Percentiles rank a stretch among this genome's conserved stretches.
Conservation (phyloP, 2,329 filamentous ascomycete genomes). For the Coniella vitis region DNA sequence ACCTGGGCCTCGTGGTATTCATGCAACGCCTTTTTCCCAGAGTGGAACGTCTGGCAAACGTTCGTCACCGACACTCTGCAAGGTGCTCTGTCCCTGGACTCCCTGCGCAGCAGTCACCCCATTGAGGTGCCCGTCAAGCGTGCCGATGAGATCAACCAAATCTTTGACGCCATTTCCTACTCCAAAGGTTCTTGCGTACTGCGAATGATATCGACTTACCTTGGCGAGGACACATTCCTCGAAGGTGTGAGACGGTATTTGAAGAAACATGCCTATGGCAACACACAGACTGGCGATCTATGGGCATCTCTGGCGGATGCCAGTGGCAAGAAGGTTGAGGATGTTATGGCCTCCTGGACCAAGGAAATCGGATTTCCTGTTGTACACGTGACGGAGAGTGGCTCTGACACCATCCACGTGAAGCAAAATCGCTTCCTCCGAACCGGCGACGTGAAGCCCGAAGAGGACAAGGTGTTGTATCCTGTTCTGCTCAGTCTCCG, state of each 20-base stretch:
- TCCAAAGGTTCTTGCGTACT: conserved; percentile 94
- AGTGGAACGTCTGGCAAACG: conserved; percentile 97
- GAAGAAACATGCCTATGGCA: conserved; percentile 94
- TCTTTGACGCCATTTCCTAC: conserved; percentile 96
- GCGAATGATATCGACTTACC: conserved; percentile 93
- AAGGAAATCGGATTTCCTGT: conserved; percentile 94
- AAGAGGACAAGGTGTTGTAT: conserved; percentile 83
- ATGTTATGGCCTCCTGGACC: conserved; percentile 94
- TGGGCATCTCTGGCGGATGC: conserved; percentile 84
- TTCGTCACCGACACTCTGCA: conserved; percentile 93
- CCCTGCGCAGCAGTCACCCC: conserved; percentile 87
- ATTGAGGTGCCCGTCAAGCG: conserved; percentile 95
- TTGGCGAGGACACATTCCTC: conserved; percentile 88
- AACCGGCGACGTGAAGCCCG: conserved; percentile 86
- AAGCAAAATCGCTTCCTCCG: conserved; percentile 94
- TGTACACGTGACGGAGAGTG: conserved; percentile 73
- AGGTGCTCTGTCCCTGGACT: conserved; percentile 80
- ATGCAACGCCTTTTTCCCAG: conserved; percentile 90
- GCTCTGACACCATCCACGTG: conserved; percentile 66
- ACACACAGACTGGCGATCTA: conserved; percentile 84
- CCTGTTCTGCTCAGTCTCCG: conserved; percentile 84
- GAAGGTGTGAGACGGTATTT: conserved; percentile 87
- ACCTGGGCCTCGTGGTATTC: conserved; percentile 83
- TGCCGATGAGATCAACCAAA: conserved; percentile 94
- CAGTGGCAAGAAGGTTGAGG: conserved; percentile 83